Evolutionary conservation across 2,329 filamentous ascomycete genomes (phyloP).

Genomic region (Alternaria ethzedia): DNA sequence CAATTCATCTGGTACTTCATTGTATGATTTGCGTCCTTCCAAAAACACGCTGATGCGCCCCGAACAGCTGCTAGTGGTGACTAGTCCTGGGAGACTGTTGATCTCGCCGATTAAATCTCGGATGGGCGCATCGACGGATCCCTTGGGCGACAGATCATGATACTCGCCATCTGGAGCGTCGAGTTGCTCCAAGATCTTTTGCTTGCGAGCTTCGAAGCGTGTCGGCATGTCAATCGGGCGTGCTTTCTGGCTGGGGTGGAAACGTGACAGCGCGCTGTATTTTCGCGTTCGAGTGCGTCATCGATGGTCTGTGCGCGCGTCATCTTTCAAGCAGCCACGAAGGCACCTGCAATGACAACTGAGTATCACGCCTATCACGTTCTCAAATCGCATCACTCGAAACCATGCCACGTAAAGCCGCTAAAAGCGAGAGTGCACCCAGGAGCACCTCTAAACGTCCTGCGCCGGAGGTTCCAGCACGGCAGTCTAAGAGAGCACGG

Average conservation of each 20-base stretch:
- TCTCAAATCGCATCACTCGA: not conserved
- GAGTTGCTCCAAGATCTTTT: constrained; percentile 74
- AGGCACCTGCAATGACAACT: constrained; percentile 5
- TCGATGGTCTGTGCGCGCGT: constrained; percentile 23
- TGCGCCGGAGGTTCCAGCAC: constrained; percentile 37
- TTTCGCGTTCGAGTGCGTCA: constrained; percentile 31
- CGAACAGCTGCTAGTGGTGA: constrained; percentile 93
- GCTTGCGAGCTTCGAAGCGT: constrained; percentile 65
- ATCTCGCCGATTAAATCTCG: constrained; percentile 78
- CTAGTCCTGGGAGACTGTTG: constrained; percentile 75
- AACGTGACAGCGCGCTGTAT: constrained; percentile 31
- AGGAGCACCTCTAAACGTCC: constrained; percentile 46
- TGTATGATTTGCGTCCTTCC: constrained; percentile 69
- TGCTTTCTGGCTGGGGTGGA: not conserved
- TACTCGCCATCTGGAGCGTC: constrained; percentile 73
- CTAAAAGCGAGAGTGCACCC: constrained; percentile 19
- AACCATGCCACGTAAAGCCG: constrained; percentile 41
- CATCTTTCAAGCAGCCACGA: constrained; percentile 13
- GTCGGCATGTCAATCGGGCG: constrained; percentile 29
- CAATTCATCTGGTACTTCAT: not conserved
- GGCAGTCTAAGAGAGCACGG: constrained; percentile 46
- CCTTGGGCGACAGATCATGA: constrained; percentile 86
- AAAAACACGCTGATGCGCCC: constrained; percentile 87
- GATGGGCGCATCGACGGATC: constrained; percentile 81
- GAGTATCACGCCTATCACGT: not conserved